Base-by-base conservation (phyloP, 2,329 filamentous ascomycete species). In the Madurella fahalii region DNA sequence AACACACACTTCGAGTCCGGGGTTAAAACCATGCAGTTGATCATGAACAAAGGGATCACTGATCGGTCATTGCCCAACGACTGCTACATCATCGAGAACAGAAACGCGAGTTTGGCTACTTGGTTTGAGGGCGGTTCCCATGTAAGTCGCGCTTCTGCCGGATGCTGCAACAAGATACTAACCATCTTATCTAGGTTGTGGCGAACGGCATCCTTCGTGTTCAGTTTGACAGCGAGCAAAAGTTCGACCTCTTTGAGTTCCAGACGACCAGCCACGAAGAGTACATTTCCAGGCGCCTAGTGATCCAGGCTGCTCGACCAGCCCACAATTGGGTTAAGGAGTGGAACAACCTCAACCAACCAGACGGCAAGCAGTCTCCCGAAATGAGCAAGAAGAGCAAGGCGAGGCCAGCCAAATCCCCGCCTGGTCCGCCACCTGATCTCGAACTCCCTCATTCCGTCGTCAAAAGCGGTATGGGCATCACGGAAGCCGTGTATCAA, bases 1-100 rank as follows among this genome's bases (percentile, higher is more conserved):
- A 84, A 88, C 64, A 92, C 90, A 0, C 87, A 95, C 65, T 96
- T 94, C 68, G 86, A 87, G 54, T 93, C 90, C 57, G 92, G 91
- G 7, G 85, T 96, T 52, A 87, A 83, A 63, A 89, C 85, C 52
- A 89, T 97, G 63, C 90, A 96, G 68, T 81, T 97, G 67, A 83
- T 91, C 18, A 80, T 95, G 64, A 91, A 95, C 63, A 85, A 83
- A 65, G 77, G 77, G 2, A 77, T 74, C 1, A 71, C 71, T 0
- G 83, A 86, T 59, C 77, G 76, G 48, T 72, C 77, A 9, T 69
- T 88, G 37, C 76, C 80, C 1, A 82, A 80, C 53, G 84, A 86
- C 46, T 83, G 83, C 44, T 84, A 88, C 64, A 85, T 85, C 62
- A 86, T 96, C 18, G 87, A 90, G 63, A 90, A 89, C 65, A 74